Base-by-base conservation (phyloP, 2,329 filamentous ascomycete species). In the Fusarium kyushuense region DNA sequence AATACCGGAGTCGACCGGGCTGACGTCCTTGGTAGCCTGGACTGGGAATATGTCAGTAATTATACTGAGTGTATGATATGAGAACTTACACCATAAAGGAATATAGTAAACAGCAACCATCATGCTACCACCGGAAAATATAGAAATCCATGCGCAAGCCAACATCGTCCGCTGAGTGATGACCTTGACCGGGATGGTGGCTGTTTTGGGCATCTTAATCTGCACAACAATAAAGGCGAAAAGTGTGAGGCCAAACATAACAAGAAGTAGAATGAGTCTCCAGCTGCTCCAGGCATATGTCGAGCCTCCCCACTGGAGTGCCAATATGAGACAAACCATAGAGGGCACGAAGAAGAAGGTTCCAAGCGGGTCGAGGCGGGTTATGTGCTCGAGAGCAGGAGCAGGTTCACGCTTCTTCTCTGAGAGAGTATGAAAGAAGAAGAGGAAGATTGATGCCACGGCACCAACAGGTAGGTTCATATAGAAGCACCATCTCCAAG, bases 301-400 rank as follows among this genome's bases (percentile, higher is more conserved):
- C 4, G 82, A 81, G 5, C 87, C 87, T 52, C 87, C 87, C 88
- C 87, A 90, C 71, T 90, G 86, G 33, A 91, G 79, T 2, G 88
- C 88, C 7, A 91, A 79, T 5, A 91, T 77, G 36, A 90, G 84
- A 64, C 83, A 87, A 16, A 89, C 80, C 38, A 89, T 82, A 32
- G 83, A 83, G 0, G 88, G 87, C 17, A 90, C 76, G 65, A 91
- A 86, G 75, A 89, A 83, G 16, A 85, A 72, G 10, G 86, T 89
- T 27, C 89, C 88, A 2, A 89, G 72, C 1, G 86, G 86, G 58
- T 90, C 87, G 48, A 89, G 80, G 1, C 85, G 83, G 65, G 80
- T 78, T 53, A 87, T 73, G 49, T 87, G 84, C 56, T 81, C 75
- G 53, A 74, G 74, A 32, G 81, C 32, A 1, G 78, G 66, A 16